phyloP scores from a whole-genome alignment of 2,329 filamentous ascomycete genomes.

The Aspergillus transmontanensis region DNA sequence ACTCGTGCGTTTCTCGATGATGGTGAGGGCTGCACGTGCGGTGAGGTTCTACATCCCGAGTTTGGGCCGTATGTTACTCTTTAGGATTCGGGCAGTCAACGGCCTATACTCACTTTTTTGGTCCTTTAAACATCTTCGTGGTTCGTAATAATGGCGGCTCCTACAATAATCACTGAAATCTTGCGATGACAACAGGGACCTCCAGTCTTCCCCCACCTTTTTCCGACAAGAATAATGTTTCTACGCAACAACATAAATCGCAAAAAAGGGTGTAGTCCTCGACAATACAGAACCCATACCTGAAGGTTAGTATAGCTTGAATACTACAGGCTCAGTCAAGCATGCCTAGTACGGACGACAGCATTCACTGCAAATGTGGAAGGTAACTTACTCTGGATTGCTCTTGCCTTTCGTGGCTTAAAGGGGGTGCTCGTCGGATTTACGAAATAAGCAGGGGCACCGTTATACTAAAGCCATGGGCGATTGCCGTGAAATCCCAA shows the following conservation, averaged over 20 bases:
- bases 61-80: background rate
- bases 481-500: background rate
- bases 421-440: background rate
- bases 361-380: background rate
- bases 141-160: too few species aligned
- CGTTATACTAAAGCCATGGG: background rate
- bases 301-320: background rate
- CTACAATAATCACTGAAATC: too few species aligned
- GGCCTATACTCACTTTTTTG: background rate
- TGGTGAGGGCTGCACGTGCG: too few species aligned
- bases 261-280: too few species aligned
- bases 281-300: too few species aligned
- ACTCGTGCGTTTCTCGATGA: too few species aligned
- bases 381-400: too few species aligned
- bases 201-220: too few species aligned
- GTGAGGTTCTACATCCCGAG: background rate
- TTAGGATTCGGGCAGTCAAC: background rate
- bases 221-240: too few species aligned
- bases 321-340: background rate
- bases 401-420: too few species aligned
- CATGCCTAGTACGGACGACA: background rate
- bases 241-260: too few species aligned
- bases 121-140: background rate
- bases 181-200: background rate
- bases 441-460: background rate